phyloP scores from a whole-genome alignment of 768 basidiomycete species.

The Suillus discolor region DNA sequence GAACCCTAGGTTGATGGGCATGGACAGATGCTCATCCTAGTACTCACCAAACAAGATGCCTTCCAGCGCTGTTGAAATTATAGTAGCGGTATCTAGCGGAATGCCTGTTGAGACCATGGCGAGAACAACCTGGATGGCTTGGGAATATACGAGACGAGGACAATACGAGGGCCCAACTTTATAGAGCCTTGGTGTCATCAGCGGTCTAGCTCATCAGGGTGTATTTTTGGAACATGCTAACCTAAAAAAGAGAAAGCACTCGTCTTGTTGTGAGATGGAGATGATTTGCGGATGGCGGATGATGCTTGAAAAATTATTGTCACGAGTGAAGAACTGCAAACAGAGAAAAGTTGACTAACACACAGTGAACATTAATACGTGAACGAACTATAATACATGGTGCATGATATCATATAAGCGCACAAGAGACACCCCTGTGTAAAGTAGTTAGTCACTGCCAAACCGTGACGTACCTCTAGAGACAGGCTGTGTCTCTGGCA shows the following conservation, averaged over 20 bases:
- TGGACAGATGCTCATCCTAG: background rate
- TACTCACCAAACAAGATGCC: constrained; percentile 27
- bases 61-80: constrained; percentile 29
- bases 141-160: background rate
- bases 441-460: background rate
- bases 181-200: background rate
- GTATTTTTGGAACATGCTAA: background rate
- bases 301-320: background rate
- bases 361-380: background rate
- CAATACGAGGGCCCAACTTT: background rate
- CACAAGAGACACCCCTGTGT: background rate
- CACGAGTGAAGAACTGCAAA: background rate
- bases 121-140: background rate
- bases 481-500: background rate
- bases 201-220: background rate
- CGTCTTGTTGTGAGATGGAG: background rate
- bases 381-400: background rate
- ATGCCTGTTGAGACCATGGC: constrained; percentile 4
- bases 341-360: background rate
- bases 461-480: background rate
- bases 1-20: background rate
- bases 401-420: background rate
- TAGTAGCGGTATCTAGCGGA: constrained; percentile 22
- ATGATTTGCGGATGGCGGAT: background rate
- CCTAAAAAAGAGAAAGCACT: background rate